Evolutionary conservation across 768 basidiomycete genomes (phyloP), one percentile per base, ranked within the genome.

Genomic region (Naematelia aurantialba): DNA sequence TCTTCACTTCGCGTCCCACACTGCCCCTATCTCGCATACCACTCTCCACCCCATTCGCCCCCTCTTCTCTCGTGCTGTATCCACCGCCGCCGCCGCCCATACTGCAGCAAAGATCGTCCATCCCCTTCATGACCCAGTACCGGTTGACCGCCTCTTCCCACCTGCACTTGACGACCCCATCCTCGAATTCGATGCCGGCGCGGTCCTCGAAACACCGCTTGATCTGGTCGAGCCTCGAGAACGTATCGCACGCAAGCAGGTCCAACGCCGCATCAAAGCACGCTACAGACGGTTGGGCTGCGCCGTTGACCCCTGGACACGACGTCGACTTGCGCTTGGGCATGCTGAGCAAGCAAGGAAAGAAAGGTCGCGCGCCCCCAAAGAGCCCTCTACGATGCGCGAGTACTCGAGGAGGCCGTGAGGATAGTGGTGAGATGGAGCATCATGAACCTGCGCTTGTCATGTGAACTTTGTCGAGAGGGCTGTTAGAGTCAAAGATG

Each of bases 101-200:
- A 11, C 54, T 21, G 45, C 72, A 73, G 34, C 59, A 57, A 13
- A 73, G 51, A 31, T 62, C 67, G 25, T 67, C 67, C 63, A 73
- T 63, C 27, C 65, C 59, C 57, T 65, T 66, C 65, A 70, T 70
- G 17, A 70, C 63, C 63, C 64, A 66, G 48, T 70, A 73, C 42
- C 72, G 29, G 54, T 67, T 70, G 14, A 69, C 65, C 17, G 69
- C 72, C 44, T 73, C 72, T 25, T 73, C 69, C 69, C 67, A 73
- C 47, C 72, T 34, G 14, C 39, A 45, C 45, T 61, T 58, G 10
- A 65, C 60, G 27, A 69, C 63, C 3, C 67, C 67, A 29, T 65
- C 60, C 4, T 65, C 55, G n/a, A 73, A 52, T 30, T 67, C 61
- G 14, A 67, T 55, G 3, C 63, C 67, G 5, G 67, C 67, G 4